phyloP scores from a whole-genome alignment of 1,284 basidiomycete genomes.

The Trichosporon faecale region DNA sequence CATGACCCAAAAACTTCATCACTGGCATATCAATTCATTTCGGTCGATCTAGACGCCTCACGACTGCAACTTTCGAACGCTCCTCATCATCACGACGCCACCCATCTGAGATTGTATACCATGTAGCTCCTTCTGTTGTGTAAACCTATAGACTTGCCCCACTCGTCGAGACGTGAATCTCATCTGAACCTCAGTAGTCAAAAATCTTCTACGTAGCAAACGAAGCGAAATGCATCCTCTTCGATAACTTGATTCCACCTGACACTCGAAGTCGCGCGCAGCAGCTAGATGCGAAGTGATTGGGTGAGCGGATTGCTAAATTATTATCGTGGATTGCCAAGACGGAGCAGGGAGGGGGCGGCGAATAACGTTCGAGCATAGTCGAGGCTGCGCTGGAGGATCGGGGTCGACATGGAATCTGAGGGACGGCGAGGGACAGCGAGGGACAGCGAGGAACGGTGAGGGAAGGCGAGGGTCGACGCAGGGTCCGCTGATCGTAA shows the following conservation, averaged over 20 bases:
- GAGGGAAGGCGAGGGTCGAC: background rate
- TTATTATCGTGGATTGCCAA: too few relatives aligned
- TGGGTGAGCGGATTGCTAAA: background rate
- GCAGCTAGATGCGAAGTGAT: background rate
- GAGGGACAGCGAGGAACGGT: background rate
- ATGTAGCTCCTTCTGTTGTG: slow-evolving; percentile 7
- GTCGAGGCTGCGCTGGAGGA: background rate
- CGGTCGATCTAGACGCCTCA: background rate
- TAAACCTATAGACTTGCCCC: slow-evolving; percentile 3
- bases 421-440: background rate
- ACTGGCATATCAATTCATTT: background rate
- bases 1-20: slow-evolving; percentile 59
- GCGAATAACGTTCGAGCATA: background rate
- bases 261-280: background rate
- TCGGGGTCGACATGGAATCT: background rate
- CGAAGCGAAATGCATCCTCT: background rate
- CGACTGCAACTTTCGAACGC: background rate
- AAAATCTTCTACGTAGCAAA: background rate
- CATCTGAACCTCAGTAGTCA: background rate
- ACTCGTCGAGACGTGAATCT: background rate
- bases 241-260: background rate
- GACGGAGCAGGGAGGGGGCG: too few relatives aligned
- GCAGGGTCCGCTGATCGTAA: background rate
- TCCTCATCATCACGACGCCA: background rate
- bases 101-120: slow-evolving; percentile 7